phyloP scores from a whole-genome alignment of 495 filamentous ascomycete genomes.

The Trichoderma orchidacearum region DNA sequence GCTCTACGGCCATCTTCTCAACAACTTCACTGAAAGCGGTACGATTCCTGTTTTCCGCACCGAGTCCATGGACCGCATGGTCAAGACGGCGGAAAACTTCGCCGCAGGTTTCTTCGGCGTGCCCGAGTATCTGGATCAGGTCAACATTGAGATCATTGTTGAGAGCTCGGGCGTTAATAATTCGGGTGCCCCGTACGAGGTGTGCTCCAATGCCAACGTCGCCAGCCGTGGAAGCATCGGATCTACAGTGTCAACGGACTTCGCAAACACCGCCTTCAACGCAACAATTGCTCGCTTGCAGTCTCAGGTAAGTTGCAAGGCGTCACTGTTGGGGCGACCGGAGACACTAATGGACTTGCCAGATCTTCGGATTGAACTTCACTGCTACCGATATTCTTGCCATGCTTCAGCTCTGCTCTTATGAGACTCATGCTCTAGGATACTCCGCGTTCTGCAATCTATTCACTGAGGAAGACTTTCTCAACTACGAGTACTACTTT shows the following conservation, averaged over 20 bases:
- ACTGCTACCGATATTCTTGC: slow-evolving; percentile 8
- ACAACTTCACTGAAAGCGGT: slow-evolving; percentile 20
- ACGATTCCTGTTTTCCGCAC: slow-evolving; percentile 23
- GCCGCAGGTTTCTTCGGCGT: slow-evolving; percentile 26
- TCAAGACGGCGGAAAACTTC: slow-evolving; percentile 26
- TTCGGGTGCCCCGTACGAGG: slow-evolving; percentile 15
- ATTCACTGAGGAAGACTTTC: slow-evolving; percentile 20
- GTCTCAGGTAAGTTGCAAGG: slow-evolving; percentile 10
- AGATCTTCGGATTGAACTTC: slow-evolving; percentile 15
- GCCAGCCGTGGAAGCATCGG: slow-evolving; percentile 14
- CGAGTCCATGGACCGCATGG: slow-evolving; percentile 20
- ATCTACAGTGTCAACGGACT: slow-evolving; percentile 10
- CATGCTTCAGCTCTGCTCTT: slow-evolving; percentile 18
- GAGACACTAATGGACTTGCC: background rate
- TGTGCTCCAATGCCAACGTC: slow-evolving; percentile 20
- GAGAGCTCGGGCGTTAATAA: slow-evolving; percentile 15
- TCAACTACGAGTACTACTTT: slow-evolving; percentile 17
- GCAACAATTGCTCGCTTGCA: slow-evolving; percentile 13
- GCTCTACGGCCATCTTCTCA: slow-evolving; percentile 28
- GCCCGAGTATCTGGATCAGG: slow-evolving; percentile 19
- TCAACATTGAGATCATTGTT: slow-evolving; percentile 20
- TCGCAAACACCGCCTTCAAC: slow-evolving; percentile 12
- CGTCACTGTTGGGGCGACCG: background rate
- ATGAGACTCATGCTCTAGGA: slow-evolving; percentile 14
- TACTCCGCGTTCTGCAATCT: slow-evolving; percentile 16